phyloP scores from a whole-genome alignment of 345 rosid genomes.

The Physaria fendleri region DNA sequence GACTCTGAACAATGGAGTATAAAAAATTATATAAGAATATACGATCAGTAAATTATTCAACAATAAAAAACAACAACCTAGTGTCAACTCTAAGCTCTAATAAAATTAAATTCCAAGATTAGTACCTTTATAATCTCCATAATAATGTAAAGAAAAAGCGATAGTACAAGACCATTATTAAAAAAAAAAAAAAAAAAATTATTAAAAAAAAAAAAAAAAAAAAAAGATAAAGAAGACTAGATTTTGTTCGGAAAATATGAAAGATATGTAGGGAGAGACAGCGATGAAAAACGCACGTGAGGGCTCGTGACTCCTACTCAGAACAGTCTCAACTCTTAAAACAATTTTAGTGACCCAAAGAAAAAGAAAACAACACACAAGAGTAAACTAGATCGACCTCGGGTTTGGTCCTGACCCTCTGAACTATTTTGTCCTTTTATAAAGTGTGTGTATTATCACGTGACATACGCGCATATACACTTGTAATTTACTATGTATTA shows the following conservation, averaged over 20 bases:
- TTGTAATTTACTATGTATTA: slow-evolving; percentile 23
- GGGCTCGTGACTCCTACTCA: slow-evolving; percentile 31
- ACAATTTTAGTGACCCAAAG: no score
- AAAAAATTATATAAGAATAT: slow-evolving; percentile 11
- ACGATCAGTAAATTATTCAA: neutral
- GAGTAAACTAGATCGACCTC: slow-evolving; percentile 29
- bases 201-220: neutral
- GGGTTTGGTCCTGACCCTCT: slow-evolving; percentile 30
- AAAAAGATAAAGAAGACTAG: neutral
- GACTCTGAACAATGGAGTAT: neutral
- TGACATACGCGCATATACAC: slow-evolving; percentile 32
- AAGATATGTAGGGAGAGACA: slow-evolving; percentile 15
- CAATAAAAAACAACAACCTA: slow-evolving; percentile 1
- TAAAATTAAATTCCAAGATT: neutral
- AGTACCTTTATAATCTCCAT: neutral
- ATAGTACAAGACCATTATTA: neutral
- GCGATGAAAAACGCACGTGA: slow-evolving; percentile 31
- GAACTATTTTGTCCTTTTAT: slow-evolving; percentile 28
- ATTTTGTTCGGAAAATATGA: slow-evolving; percentile 25
- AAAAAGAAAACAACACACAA: neutral
- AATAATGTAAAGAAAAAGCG: neutral
- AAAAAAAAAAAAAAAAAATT: neutral
- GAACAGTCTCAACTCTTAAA: slow-evolving; percentile 11
- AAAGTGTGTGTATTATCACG: slow-evolving; percentile 22
- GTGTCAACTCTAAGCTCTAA: slow-evolving; percentile 11